Evolutionary conservation across 202 grass and related monocot genomes (phyloP).

Genomic region (Bolboschoenoplectus hybrid): DNA sequence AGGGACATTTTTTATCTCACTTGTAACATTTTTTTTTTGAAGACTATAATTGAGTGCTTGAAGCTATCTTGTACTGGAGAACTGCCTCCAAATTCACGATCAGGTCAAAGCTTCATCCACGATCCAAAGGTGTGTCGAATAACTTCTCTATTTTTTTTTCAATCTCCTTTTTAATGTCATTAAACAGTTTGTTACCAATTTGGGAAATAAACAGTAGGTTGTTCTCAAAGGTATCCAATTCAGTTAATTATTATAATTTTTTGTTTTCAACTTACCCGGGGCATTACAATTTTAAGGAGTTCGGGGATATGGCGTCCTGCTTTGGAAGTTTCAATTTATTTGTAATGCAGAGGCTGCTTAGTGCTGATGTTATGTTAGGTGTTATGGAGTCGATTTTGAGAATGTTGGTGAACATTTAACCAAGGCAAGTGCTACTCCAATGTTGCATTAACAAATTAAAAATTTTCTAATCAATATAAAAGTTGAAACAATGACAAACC

Average conservation of each 20-base stretch:
- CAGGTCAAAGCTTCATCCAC: conserved; percentile 91
- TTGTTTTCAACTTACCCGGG: not conserved
- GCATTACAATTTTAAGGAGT: not conserved
- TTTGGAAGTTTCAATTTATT: not conserved
- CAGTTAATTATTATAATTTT: not conserved
- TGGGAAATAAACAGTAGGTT: not conserved
- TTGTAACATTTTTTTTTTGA: conserved; percentile 15
- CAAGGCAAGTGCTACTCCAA: not conserved
- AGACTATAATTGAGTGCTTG: conserved; percentile 99
- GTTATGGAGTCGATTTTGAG: not conserved
- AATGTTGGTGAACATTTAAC: not conserved
- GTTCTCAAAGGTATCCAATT: not conserved
- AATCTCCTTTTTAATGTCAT: not conserved
- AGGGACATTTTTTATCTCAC: not conserved
- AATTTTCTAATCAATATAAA: not conserved
- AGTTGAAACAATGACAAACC: not conserved
- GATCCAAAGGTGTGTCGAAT: conserved; percentile 71
- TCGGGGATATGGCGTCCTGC: not conserved
- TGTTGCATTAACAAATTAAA: conserved; percentile 8
- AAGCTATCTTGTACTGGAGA: conserved; percentile 98
- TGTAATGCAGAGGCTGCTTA: not conserved
- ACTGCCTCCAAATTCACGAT: conserved; percentile 89
- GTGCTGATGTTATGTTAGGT: not conserved
- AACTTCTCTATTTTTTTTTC: not conserved
- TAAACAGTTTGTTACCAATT: not conserved